phyloP scores from a whole-genome alignment of 1,284 basidiomycete species.

The Ceraceosorus guamensis region DNA sequence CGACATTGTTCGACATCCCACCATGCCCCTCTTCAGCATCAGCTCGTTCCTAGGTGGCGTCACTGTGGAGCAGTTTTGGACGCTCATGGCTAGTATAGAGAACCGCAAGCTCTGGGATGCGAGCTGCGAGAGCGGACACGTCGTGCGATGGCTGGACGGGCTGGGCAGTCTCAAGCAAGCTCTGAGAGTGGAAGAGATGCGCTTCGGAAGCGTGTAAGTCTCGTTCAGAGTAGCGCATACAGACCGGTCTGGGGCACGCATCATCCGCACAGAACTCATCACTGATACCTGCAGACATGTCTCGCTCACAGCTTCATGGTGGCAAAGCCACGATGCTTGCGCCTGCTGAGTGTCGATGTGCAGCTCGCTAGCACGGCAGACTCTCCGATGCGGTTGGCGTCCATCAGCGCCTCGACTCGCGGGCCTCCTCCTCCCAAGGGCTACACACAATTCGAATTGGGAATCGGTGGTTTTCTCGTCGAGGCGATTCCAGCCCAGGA shows the following conservation, averaged over 20 bases:
- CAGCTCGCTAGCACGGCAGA: slow-evolving; percentile 15
- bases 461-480: slow-evolving; percentile 37
- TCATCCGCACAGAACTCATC: neutral
- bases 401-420: slow-evolving; percentile 24
- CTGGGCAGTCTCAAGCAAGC: slow-evolving; percentile 9
- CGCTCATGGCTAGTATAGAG: slow-evolving; percentile 34
- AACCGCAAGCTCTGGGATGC: slow-evolving; percentile 36
- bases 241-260: neutral
- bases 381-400: slow-evolving; percentile 21
- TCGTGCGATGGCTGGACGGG: slow-evolving; percentile 22
- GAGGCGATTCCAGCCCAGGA: slow-evolving; percentile 9
- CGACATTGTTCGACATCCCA: neutral
- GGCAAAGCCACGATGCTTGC: slow-evolving; percentile 36
- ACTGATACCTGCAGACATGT: neutral
- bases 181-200: slow-evolving; percentile 24
- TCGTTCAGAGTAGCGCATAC: too few relatives aligned
- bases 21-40: slow-evolving; percentile 30
- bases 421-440: slow-evolving; percentile 26
- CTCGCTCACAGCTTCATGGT: slow-evolving; percentile 24
- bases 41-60: slow-evolving; percentile 27
- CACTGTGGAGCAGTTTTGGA: slow-evolving; percentile 34
- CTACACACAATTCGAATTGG: slow-evolving; percentile 31
- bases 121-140: slow-evolving; percentile 21
- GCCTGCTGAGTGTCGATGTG: slow-evolving; percentile 30
- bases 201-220: slow-evolving; percentile 32